These are phyloP conservation scores for Evernia prunastri DNA, from an alignment of 495 filamentous ascomycete genomes.

Conservation along the genomic window DNA sequence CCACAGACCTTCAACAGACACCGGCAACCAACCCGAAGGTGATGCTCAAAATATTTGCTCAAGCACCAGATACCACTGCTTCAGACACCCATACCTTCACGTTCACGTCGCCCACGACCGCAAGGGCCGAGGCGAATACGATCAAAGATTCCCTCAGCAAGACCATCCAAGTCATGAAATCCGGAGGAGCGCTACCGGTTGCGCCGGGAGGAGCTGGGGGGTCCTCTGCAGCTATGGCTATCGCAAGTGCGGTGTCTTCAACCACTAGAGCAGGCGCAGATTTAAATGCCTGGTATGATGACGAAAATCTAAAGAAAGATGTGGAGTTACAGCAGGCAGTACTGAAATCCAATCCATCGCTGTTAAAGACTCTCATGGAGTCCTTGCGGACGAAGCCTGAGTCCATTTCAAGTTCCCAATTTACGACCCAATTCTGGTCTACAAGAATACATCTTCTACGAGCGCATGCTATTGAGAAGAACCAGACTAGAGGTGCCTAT, in stretches of 20 bases:
- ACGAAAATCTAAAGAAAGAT: constrained; percentile 63
- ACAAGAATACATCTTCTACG: constrained; percentile 75
- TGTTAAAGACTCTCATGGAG: constrained; percentile 77
- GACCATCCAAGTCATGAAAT: constrained; percentile 63
- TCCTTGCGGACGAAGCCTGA: constrained; percentile 71
- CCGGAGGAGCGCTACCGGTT: constrained; percentile 38
- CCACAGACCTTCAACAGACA: constrained; percentile 80
- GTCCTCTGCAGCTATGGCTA: constrained; percentile 49
- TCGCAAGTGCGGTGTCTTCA: constrained; percentile 49
- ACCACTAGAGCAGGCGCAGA: constrained; percentile 29
- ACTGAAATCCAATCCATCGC: constrained; percentile 62
- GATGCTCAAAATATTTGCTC: constrained; percentile 80
- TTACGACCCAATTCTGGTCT: constrained; percentile 90
- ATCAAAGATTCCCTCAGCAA: constrained; percentile 77
- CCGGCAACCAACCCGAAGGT: constrained; percentile 75
- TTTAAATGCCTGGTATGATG: constrained; percentile 63
- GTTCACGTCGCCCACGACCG: constrained; percentile 71
- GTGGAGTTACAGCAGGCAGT: constrained; percentile 78
- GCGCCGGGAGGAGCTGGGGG: constrained; percentile 39
- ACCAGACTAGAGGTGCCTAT: constrained; percentile 78
- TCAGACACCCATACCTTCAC: constrained; percentile 72
- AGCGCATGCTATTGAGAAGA: constrained; percentile 80
- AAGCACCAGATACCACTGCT: constrained; percentile 48
- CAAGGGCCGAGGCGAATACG: constrained; percentile 73
- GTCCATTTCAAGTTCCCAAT: constrained; percentile 65